Evolutionary conservation across 306 rosid species (phyloP).

Genomic region (Medicago arabica): DNA sequence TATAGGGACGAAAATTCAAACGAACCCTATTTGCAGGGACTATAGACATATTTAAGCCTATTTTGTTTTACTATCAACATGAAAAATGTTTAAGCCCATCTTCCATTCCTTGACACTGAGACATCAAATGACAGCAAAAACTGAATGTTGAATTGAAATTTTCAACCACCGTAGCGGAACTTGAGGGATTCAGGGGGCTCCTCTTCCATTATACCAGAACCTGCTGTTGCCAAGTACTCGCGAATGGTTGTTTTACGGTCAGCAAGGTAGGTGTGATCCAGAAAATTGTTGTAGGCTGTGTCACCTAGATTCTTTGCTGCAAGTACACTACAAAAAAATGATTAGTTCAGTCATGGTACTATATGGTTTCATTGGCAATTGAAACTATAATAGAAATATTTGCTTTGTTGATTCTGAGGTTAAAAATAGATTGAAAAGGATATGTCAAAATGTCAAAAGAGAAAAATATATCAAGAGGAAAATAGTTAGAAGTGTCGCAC

Average conservation of each 20-base stretch:
- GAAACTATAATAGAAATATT: slow-evolving; percentile 5
- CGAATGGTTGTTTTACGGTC: slow-evolving; percentile 89
- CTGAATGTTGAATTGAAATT: slow-evolving; percentile 43
- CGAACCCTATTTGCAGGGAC: too few relatives aligned
- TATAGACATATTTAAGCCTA: too few relatives aligned
- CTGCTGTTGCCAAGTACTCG: slow-evolving; percentile 67
- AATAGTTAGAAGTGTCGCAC: not conserved
- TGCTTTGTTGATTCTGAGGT: slow-evolving; percentile 2
- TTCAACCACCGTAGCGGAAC: slow-evolving; percentile 85
- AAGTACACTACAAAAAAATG: slow-evolving; percentile 62
- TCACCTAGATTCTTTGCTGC: slow-evolving; percentile 83
- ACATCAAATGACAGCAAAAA: not conserved
- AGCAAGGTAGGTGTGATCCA: slow-evolving; percentile 92
- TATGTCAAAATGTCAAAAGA: slow-evolving; percentile 10
- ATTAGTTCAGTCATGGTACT: not conserved
- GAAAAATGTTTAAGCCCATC: slow-evolving; percentile 1
- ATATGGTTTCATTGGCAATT: not conserved
- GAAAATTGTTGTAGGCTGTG: slow-evolving; percentile 71
- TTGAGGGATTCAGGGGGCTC: slow-evolving; percentile 91
- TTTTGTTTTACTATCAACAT: slow-evolving; percentile 20
- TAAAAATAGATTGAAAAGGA: slow-evolving; percentile 23
- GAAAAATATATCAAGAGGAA: not conserved
- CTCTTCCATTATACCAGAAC: slow-evolving; percentile 94
- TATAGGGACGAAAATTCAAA: too few relatives aligned
- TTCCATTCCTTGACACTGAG: not conserved